Evolutionary conservation across 2,329 filamentous ascomycete genomes (phyloP).

Genomic region (Epichloe festucae): DNA sequence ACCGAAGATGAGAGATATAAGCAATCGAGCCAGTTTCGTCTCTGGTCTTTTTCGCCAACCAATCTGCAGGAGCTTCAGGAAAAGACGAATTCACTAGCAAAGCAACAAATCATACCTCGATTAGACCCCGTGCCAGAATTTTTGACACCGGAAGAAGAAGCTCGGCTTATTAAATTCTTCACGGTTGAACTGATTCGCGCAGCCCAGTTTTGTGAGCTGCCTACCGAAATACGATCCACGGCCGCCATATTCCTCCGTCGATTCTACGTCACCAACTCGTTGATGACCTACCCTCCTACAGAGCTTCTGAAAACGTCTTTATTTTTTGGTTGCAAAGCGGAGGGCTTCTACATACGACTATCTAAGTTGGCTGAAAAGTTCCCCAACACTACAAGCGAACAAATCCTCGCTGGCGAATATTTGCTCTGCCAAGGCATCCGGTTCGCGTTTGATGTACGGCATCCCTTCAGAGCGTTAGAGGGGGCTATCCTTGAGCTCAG

Average conservation of each 20-base stretch:
- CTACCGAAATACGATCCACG: constrained; percentile 45
- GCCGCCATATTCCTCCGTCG: constrained; percentile 82
- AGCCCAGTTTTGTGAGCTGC: constrained; percentile 38
- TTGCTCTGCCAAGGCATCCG: constrained; percentile 81
- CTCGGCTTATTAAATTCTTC: constrained; percentile 69
- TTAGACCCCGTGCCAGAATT: constrained; percentile 56
- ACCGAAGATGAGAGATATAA: constrained; percentile 88
- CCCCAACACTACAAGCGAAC: constrained; percentile 58
- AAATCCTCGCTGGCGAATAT: constrained; percentile 84
- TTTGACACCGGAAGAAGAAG: constrained; percentile 72
- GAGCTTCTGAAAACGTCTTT: constrained; percentile 81
- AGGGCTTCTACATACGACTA: constrained; percentile 62
- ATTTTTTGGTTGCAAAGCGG: constrained; percentile 88
- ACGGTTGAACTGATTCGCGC: constrained; percentile 45
- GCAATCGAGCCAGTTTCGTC: constrained; percentile 74
- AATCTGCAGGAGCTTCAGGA: constrained; percentile 59
- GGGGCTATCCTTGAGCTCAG: constrained; percentile 75
- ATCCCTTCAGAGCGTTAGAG: constrained; percentile 79
- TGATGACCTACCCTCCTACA: constrained; percentile 91
- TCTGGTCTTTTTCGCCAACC: constrained; percentile 80
- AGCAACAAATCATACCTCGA: constrained; percentile 43
- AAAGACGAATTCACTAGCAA: constrained; percentile 68
- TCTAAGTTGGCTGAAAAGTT: constrained; percentile 56
- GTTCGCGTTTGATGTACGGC: constrained; percentile 86
- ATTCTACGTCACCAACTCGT: constrained; percentile 90